Evolutionary conservation across 2,329 filamentous ascomycete species (phyloP), one percentile per base, ranked within the genome.

Genomic region (Penicillium palitans): DNA sequence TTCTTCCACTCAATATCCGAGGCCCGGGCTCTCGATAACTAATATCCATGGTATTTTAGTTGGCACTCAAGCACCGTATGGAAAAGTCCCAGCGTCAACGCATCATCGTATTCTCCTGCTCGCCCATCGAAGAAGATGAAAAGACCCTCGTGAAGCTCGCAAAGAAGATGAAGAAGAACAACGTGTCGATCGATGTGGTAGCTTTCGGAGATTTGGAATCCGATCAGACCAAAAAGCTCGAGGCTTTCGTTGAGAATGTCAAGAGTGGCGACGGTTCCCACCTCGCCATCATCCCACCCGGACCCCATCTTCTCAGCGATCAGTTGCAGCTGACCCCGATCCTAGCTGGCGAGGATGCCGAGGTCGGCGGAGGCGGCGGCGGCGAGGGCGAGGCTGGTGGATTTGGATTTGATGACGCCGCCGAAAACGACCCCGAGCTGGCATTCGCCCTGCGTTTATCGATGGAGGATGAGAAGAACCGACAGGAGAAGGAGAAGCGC

Each of bases 161-260:
- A 45, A 96, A 95, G 82, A 96, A 95, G 81, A 96, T 98, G 92
- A 98, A 98, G 87, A 99, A 99, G 84, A 90, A 89, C 77, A 93
- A 90, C 72, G 90, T 96, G 60, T 90, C 88, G 61, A 90, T 99
- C 72, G 95, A 99, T 76, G 93, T 99, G 71, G 85, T 99, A 61
- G 87, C 93, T 47, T 99, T 99, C 70, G 95, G 95, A 66, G 93
- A 99, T 69, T 84, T 96, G 53, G 91, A 95, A 66, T 90, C 93
- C 68, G 91, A 96, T 66, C 91, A 89, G 62, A 90, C 90, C 55
- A 86, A 90, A 74, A 98, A 98, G 81, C 86, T 99, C 54, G 87
- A 91, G 72, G 89, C 90, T 29, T 99, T 99, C 82, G 92, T 96
- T 77, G 90, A 96, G 62, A 89, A 89, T 62, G 91, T 98, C 75